Conservation (phyloP, 257 asterid genomes). For the Prunella vulgaris region DNA sequence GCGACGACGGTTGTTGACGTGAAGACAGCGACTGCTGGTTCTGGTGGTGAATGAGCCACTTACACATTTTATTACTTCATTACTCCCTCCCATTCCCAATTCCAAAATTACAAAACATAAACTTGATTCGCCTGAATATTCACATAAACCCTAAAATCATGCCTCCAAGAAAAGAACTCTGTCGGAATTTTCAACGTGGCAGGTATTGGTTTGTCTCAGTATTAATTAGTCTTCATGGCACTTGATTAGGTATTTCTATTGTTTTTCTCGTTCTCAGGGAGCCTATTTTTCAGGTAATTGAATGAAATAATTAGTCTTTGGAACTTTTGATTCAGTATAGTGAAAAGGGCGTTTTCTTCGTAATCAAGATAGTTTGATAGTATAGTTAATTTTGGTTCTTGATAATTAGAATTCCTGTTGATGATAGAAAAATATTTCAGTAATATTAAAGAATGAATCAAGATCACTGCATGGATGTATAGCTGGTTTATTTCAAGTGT, state of each 20-base stretch:
- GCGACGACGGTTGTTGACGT: too few species aligned
- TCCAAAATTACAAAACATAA: too few species aligned
- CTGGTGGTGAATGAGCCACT: too few species aligned
- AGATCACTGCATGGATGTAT: constrained; percentile 40
- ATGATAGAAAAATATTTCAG: background rate
- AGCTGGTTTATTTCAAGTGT: constrained; percentile 33
- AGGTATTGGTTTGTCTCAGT: constrained; percentile 34
- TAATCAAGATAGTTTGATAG: background rate
- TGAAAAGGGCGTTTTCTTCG: background rate
- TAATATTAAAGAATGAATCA: background rate
- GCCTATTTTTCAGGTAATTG: too few species aligned
- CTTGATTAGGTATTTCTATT: background rate
- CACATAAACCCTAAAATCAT: constrained; percentile 37
- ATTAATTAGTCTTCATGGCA: background rate
- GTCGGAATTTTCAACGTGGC: constrained; percentile 78
- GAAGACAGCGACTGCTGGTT: too few species aligned
- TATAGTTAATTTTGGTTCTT: background rate
- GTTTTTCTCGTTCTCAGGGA: too few species aligned
- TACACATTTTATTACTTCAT: too few species aligned
- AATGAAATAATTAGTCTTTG: too few species aligned
- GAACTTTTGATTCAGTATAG: constrained; percentile 2
- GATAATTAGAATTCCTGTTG: background rate
- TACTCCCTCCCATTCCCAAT: too few species aligned
- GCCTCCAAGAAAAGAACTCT: constrained; percentile 69
- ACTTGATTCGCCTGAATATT: background rate